Evolutionary conservation across 23 red algal species (phyloP).

Genomic region (Gracilaria gracilis): DNA sequence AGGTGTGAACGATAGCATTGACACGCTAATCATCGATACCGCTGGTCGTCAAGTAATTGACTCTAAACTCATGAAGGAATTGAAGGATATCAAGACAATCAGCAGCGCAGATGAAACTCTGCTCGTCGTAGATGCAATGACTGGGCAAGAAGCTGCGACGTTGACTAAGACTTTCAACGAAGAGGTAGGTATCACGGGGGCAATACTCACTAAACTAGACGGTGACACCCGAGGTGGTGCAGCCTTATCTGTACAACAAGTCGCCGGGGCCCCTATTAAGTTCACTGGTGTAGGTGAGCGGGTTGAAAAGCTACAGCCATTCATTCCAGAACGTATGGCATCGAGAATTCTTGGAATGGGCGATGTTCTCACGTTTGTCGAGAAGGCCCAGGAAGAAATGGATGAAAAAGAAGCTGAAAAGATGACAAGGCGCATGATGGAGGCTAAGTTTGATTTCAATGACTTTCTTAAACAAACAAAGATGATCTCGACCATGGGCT

Average conservation of each 20-base stretch:
- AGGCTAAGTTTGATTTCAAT: conserved; percentile 94
- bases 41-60: conserved; percentile 97
- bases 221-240: conserved; percentile 98
- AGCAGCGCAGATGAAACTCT: conserved; percentile 84
- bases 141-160: conserved; percentile 98
- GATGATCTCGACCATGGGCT: conserved; percentile 90
- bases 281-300: conserved; percentile 93
- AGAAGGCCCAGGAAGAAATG: conserved; percentile 93
- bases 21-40: conserved; percentile 94
- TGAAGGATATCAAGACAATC: conserved; percentile 77
- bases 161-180: conserved; percentile 88
- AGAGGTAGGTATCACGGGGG: conserved; percentile 87
- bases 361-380: conserved; percentile 95
- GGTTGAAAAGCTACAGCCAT: conserved; percentile 91
- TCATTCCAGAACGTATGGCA: conserved; percentile 96
- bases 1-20: conserved; percentile 59
- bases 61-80: conserved; percentile 88
- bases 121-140: conserved; percentile 99
- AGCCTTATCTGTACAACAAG: conserved; percentile 88
- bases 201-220: conserved; percentile 95
- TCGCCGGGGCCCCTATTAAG: conserved; percentile 86
- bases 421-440: conserved; percentile 97
- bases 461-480: conserved; percentile 97
- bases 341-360: conserved; percentile 98
- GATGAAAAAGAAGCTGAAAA: conserved; percentile 86